Evolutionary conservation across 148 eudicot species (phyloP).

Genomic region (Chenopodium album): DNA sequence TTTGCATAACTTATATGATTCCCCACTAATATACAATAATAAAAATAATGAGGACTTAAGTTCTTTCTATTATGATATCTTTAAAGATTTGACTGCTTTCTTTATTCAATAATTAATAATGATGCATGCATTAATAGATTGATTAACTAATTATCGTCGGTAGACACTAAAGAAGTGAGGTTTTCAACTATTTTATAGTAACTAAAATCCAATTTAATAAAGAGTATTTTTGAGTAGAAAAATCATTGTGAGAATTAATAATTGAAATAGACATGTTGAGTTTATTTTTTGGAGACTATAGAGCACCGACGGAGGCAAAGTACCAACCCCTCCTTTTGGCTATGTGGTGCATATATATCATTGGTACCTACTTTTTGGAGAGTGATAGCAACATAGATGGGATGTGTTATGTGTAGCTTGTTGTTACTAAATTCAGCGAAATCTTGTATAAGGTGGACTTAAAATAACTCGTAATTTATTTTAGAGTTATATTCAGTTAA

Average conservation of each 20-base stretch:
- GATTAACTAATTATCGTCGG: conserved; percentile 17
- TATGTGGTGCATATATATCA: neutral
- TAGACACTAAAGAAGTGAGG: neutral
- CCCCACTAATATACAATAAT: neutral
- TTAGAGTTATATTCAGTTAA: too few relatives aligned
- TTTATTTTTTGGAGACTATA: neutral
- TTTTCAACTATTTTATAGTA: neutral
- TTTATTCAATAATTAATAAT: neutral
- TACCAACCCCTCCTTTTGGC: conserved; percentile 13
- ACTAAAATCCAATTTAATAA: neutral
- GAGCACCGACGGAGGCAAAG: conserved; percentile 18
- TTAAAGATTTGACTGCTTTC: conserved; percentile 1
- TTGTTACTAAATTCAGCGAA: too few relatives aligned
- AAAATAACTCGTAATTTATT: too few relatives aligned
- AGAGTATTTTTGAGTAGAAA: neutral
- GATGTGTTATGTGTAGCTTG: neutral
- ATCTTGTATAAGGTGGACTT: too few relatives aligned
- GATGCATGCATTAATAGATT: conserved; percentile 18
- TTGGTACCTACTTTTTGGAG: neutral
- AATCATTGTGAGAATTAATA: neutral
- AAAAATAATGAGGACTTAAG: conserved; percentile 1
- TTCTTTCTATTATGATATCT: neutral
- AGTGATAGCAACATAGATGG: too few relatives aligned
- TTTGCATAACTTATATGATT: conserved; percentile 7
- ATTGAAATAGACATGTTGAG: conserved; percentile 5